A percentile compares a stretch with the other conserved stretches of the same genome.
Evolutionary conservation across 192 early-diverging fungal species (phyloP).

Genomic region (Lobulomyces angularis): DNA sequence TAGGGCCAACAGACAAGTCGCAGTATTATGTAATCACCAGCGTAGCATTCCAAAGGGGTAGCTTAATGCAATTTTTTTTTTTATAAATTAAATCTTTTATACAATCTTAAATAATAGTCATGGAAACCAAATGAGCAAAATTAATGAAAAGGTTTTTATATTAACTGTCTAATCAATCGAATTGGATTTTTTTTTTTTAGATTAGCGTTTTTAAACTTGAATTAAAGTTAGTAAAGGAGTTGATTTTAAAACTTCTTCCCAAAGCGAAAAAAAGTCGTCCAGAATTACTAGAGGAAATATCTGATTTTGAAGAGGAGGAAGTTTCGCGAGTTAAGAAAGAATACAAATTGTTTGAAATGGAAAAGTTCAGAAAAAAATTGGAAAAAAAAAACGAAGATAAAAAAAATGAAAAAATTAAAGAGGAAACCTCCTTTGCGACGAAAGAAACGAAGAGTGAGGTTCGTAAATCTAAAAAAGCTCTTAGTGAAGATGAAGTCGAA

Average conservation of each 20-base stretch:
- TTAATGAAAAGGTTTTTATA: too few species aligned
- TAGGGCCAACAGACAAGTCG: conserved; percentile 89
- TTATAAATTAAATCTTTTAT: neutral
- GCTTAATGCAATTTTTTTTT: neutral
- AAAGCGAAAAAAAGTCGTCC: conserved; percentile 63
- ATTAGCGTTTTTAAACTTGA: conserved; percentile 79
- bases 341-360: conserved; percentile 59
- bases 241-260: conserved; percentile 61
- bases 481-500: conserved; percentile 37
- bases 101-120: too few species aligned
- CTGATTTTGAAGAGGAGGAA: conserved; percentile 50
- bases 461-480: conserved; percentile 28
- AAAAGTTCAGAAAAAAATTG: conserved; percentile 41
- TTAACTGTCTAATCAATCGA: neutral
- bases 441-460: too few species aligned
- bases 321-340: conserved; percentile 41
- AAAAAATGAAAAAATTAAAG: too few species aligned
- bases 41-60: conserved; percentile 70
- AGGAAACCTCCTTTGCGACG: too few species aligned
- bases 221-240: conserved; percentile 52
- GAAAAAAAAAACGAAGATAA: conserved; percentile 81
- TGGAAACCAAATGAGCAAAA: too few species aligned
- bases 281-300: conserved; percentile 52
- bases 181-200: conserved; percentile 15
- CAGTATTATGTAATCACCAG: conserved; percentile 97